Base-by-base conservation (phyloP, 148 eudicot species). In the Persicaria maculosa region DNA sequence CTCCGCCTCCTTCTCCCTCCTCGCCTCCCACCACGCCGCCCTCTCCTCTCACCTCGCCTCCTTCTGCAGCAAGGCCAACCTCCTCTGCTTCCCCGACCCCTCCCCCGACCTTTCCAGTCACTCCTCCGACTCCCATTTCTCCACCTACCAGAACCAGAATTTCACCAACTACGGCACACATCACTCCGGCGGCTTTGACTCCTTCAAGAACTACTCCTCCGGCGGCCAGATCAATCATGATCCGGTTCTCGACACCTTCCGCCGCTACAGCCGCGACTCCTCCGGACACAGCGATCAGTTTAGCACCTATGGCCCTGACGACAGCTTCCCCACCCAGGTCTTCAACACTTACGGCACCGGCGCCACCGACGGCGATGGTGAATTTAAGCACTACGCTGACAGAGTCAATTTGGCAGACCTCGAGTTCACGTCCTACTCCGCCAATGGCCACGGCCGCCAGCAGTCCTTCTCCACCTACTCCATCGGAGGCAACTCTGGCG, bases 81-180 rank as follows among this genome's bases (percentile, higher is more conserved):
- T 92, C 10, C 79, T 90, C 40, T 92, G 97, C 50, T 81, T 87
- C 77, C 83, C 88, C 8, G 91, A 92, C 68, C 70, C 77, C 0
- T 20, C 80, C 4, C 72, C 78, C 0, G 80, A 77, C 47, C 80
- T 88, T 1, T 82, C 77, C 12, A 50, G 4, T 14, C 2, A 50
- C 54, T 14, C 54, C 54, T 0, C 55, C 0, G 68, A 79, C 71
- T 84, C 47, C 2, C 73, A 75, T 2, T 90, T 90, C 73, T 46
- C 78, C 5, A 10, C 55, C 0, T 92, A 92, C 79, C 14, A 47
- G 2, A 73, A 82, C 73, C 58, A 74, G 46, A 90, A 90, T 80
- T 92, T 92, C 74, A 84, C 91, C 50, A 92, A 85, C 75, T 92
- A 92, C 64, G 97, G 95, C 10, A 73, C 86, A 5, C 80, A 55